These are phyloP conservation scores for Colletotrichum gigasporum DNA, from an alignment of 2,329 filamentous ascomycete species.

Conservation along the genomic window DNA sequence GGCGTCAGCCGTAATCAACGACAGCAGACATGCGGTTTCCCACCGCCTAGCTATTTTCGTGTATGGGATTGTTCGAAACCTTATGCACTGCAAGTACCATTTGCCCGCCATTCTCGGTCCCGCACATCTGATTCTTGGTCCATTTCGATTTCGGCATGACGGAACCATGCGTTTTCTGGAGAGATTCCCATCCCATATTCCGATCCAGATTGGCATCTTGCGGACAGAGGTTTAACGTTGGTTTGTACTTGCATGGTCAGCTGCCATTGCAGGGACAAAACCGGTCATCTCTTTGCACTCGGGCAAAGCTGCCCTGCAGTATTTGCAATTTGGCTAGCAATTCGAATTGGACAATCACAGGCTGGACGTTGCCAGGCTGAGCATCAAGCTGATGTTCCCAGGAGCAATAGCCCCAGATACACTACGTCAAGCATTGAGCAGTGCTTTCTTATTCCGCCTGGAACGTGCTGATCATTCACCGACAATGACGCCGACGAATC, in stretches of 20 bases:
- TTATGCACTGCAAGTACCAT: neutral
- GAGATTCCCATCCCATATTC: conserved; percentile 25
- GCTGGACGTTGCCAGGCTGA: no score
- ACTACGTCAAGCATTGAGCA: neutral
- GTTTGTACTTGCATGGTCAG: neutral
- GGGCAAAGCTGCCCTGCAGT: no score
- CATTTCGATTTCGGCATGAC: neutral
- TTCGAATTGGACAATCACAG: no score
- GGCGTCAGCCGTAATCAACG: conserved; percentile 3
- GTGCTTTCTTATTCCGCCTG: conserved; percentile 4
- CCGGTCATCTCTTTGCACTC: neutral
- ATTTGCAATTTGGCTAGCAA: neutral
- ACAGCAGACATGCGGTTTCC: neutral
- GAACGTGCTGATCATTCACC: neutral
- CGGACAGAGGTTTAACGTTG: neutral
- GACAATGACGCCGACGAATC: neutral
- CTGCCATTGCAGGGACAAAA: neutral
- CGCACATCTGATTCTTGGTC: neutral
- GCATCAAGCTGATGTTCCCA: accelerated
- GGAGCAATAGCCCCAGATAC: neutral
- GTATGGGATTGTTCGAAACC: neutral
- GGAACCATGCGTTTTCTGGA: neutral
- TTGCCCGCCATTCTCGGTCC: neutral
- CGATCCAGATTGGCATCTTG: neutral
- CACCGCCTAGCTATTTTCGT: neutral